Conservation (phyloP, 305 asterid genomes). For the Fraxinus ornus region DNA sequence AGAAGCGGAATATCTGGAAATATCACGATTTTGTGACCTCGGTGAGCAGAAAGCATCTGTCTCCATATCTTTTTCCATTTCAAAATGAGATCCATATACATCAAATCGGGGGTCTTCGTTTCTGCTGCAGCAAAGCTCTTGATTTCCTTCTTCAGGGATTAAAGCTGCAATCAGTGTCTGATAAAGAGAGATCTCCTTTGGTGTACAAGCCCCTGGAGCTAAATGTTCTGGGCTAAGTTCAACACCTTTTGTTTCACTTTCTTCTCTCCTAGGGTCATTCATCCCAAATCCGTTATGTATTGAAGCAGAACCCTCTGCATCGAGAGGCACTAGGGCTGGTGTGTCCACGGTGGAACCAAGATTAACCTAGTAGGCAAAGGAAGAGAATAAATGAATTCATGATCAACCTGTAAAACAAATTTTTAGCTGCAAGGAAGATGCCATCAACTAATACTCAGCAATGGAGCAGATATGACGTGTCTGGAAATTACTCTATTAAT, state of each 20-base stretch:
- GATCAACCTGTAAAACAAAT: constrained; percentile 3
- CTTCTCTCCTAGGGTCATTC: constrained; percentile 52
- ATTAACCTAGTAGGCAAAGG: constrained; percentile 44
- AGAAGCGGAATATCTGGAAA: constrained; percentile 46
- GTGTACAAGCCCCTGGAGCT: constrained; percentile 45
- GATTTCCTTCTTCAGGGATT: constrained; percentile 70
- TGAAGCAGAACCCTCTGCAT: constrained; percentile 48
- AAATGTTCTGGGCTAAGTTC: constrained; percentile 50
- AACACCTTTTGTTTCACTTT: constrained; percentile 44
- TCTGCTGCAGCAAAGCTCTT: constrained; percentile 39
- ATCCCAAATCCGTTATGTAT: constrained; percentile 41
- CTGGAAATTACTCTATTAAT: neutral
- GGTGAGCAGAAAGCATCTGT: constrained; percentile 42
- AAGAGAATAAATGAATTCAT: neutral
- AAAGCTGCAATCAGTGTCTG: constrained; percentile 86
- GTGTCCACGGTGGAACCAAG: constrained; percentile 39
- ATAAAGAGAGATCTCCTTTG: constrained; percentile 53
- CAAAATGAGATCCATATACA: constrained; percentile 50
- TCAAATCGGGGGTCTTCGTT: constrained; percentile 51
- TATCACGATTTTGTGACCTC: constrained; percentile 42
- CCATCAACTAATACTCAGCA: neutral
- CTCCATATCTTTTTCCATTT: constrained; percentile 48
- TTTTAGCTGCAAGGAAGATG: neutral
- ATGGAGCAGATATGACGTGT: neutral
- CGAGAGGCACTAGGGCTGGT: constrained; percentile 44